Evolutionary conservation across 108 stramenopile genomes (phyloP), one percentile per base, ranked within the genome.

Genomic region (Fistulifera solaris): DNA sequence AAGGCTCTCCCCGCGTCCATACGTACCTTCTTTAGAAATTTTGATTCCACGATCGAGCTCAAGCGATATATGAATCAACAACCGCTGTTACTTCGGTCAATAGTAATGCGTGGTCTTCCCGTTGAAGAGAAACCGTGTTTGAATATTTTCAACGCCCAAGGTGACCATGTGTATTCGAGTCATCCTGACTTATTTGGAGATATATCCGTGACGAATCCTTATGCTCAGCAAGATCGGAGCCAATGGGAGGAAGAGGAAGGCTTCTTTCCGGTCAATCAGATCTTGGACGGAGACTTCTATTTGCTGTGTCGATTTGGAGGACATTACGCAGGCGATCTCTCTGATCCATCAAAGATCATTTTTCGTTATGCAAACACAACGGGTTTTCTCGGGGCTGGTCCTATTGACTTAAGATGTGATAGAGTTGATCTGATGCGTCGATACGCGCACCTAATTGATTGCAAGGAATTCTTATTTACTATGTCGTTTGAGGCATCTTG

Each of bases 121-220:
- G 82, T 95, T 38, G 94, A 91, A 57, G 91, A 91, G 45, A 69
- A 86, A 55, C 94, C 94, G 0, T 82, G 82, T 55, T 46, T 95
- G 11, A 89, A 95, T 66, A 79, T 95, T 48, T 95, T 83, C 80
- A 80, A 83, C 27, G 44, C 70, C 14, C 51, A 14, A 23, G 55
- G 56, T 13, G 17, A 40, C 5, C 74, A 62, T 47, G 60, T 75
- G 13, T 75, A 67, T 41, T 55, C 69, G 11, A 66, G 63, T 24
- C 69, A 70, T 54, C 69, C 69, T 25, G 59, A 72, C 54, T 54
- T 68, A 48, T 74, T 67, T 56, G 57, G 55, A 7, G 74, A 75
- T 60, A 56, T 67, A 6, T 16, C 56, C 13, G 38, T 59, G 59
- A 46, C 63, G 52, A 35, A 35, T 35, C 31, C 3, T 6, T 35